These are phyloP conservation scores for Chlorokybus atmophyticus DNA, from an alignment of 139 green algal genomes.

Conservation along the genomic window DNA sequence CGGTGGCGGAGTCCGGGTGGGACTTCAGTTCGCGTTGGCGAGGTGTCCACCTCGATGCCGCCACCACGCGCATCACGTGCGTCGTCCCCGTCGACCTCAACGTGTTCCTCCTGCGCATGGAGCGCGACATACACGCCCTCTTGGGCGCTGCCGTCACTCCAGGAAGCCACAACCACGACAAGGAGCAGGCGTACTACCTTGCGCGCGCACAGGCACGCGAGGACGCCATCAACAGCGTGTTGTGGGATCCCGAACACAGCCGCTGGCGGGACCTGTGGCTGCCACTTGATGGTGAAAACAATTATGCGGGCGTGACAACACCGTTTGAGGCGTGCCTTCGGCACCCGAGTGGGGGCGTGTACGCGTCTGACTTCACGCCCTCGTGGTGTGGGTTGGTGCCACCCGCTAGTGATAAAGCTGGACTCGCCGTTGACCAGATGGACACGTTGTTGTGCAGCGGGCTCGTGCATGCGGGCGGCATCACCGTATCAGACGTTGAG, in stretches of 20 bases:
- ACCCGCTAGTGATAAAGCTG: too few relatives aligned
- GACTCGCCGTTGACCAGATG: too few relatives aligned
- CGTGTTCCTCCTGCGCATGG: conserved; percentile 52
- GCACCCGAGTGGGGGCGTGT: conserved; percentile 6
- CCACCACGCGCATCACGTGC: conserved; percentile 57
- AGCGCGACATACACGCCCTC: conserved; percentile 36
- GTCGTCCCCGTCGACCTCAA: conserved; percentile 88
- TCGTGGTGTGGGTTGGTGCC: conserved; percentile 59
- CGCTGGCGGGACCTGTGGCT: conserved; percentile 18
- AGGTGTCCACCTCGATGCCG: too few relatives aligned
- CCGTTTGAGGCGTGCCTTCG: too few relatives aligned
- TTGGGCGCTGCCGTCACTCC: conserved; percentile 17
- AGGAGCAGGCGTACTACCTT: too few relatives aligned
- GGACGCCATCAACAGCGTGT: conserved; percentile 43
- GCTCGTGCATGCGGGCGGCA: conserved; percentile 38
- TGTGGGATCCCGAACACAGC: conserved; percentile 42
- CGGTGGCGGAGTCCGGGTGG: conserved; percentile 77
- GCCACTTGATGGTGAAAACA: too few relatives aligned
- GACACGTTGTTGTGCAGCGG: conserved; percentile 22
- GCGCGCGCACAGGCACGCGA: conserved; percentile 8
- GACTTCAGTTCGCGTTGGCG: conserved; percentile 75
- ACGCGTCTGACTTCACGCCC: conserved; percentile 69
- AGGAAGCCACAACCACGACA: too few relatives aligned
- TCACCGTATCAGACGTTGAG: conserved; percentile 43
- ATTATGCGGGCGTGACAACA: too few relatives aligned